Percentiles rank a stretch among this genome's conserved stretches.
Conservation (phyloP, 495 filamentous ascomycete species). For the Penicillium chermesinum region DNA sequence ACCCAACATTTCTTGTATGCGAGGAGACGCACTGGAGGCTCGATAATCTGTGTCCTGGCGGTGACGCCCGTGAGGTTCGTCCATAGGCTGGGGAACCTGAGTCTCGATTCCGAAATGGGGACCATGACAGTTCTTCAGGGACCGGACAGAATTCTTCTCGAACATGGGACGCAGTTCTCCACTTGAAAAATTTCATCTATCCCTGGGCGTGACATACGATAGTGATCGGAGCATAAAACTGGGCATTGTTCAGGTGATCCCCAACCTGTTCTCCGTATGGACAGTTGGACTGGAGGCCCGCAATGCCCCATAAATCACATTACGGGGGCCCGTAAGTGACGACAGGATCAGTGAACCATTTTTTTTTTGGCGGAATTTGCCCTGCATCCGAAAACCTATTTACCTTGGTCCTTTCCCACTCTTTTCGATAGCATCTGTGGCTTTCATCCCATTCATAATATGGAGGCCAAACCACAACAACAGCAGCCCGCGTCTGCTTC, state of each 20-base stretch:
- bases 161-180: background rate
- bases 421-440: background rate
- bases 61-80: too few relatives aligned
- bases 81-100: too few relatives aligned
- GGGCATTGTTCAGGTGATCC: too few relatives aligned
- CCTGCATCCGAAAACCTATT: background rate
- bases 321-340: background rate
- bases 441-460: background rate
- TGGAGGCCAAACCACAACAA: slow-evolving; percentile 20
- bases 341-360: background rate
- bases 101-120: too few relatives aligned
- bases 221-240: background rate
- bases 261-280: too few relatives aligned
- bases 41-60: too few relatives aligned
- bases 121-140: too few relatives aligned
- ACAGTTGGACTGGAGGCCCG: background rate
- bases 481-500: slow-evolving; percentile 22
- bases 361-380: background rate
- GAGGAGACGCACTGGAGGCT: too few relatives aligned
- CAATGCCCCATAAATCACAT: background rate
- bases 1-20: background rate
- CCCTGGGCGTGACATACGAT: background rate
- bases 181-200: background rate
- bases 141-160: too few relatives aligned
- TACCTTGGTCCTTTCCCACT: background rate